Percentiles rank a stretch among this genome's conserved stretches.
Conservation (phyloP, 2,329 filamentous ascomycete species). For the Herpotrichia juniperi region DNA sequence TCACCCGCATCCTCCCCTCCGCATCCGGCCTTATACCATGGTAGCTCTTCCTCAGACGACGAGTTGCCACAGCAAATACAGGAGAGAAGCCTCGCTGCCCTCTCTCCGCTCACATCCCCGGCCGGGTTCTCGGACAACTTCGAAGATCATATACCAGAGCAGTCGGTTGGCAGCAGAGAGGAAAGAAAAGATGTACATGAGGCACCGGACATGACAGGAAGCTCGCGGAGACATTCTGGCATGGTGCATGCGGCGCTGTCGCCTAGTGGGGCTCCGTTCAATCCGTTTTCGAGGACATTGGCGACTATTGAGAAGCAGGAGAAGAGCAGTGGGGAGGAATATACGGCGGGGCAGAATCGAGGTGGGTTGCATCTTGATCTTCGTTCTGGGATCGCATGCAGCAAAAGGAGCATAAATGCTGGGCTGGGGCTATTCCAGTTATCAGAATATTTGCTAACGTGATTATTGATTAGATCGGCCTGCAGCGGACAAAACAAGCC, state of each 20-base stretch:
- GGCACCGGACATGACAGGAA: conserved; percentile 27
- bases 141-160: conserved; percentile 15
- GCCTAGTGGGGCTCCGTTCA: conserved; percentile 32
- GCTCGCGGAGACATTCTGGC: conserved; percentile 25
- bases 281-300: conserved; percentile 48
- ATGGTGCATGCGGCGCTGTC: conserved; percentile 17
- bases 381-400: not conserved
- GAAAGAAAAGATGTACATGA: conserved; percentile 33
- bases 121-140: conserved; percentile 26
- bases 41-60: conserved; percentile 12
- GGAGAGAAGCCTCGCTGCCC: conserved; percentile 18
- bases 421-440: not conserved
- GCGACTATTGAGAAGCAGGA: conserved; percentile 42
- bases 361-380: conserved; percentile 15
- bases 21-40: conserved; percentile 36
- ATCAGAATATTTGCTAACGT: not conserved
- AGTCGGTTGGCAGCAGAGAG: conserved; percentile 18
- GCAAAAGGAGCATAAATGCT: not conserved
- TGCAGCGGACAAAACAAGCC: conserved; percentile 26
- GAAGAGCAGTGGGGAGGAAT: conserved; percentile 22
- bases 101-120: conserved; percentile 20
- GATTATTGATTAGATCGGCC: conserved; percentile 26
- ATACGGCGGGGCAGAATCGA: conserved; percentile 13
- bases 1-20: conserved; percentile 47
- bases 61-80: conserved; percentile 21